Conservation (phyloP, 371 early-diverging fungal species). For the Lichtheimia hyalospora region DNA sequence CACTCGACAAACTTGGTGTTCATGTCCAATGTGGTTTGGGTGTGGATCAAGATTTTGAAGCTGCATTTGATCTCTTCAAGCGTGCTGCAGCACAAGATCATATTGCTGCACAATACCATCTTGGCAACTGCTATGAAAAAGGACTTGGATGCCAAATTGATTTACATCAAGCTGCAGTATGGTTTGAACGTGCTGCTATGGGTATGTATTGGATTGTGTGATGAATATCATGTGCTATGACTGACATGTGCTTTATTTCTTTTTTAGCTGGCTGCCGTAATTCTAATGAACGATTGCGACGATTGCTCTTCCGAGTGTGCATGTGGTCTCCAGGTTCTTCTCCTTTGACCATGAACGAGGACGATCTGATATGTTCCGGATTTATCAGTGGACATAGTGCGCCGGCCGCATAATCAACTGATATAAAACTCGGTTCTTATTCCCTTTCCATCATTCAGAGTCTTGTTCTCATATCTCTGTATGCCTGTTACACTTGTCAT, state of each 20-base stretch:
- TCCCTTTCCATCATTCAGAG: slow-evolving; percentile 1
- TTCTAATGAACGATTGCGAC: slow-evolving; percentile 52
- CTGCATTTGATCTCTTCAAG: slow-evolving; percentile 58
- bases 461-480: not conserved
- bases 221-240: not conserved
- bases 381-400: slow-evolving; percentile 46
- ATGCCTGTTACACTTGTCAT: no score
- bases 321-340: slow-evolving; percentile 31
- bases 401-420: slow-evolving; percentile 45
- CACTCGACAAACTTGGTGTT: slow-evolving; percentile 80
- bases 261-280: slow-evolving; percentile 51
- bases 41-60: slow-evolving; percentile 45
- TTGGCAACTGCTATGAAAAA: slow-evolving; percentile 69
- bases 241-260: not conserved
- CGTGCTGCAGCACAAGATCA: slow-evolving; percentile 64
- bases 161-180: slow-evolving; percentile 55
- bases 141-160: slow-evolving; percentile 64
- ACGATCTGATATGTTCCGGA: slow-evolving; percentile 39
- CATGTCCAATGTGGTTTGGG: slow-evolving; percentile 78
- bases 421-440: not conserved
- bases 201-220: slow-evolving; percentile 21
- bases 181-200: slow-evolving; percentile 69
- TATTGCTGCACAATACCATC: slow-evolving; percentile 58
- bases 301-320: slow-evolving; percentile 46
- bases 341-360: slow-evolving; percentile 17